Percentiles rank a stretch among this genome's conserved stretches.
phyloP scores from a whole-genome alignment of 257 asterid species.

The Cordia subcordata region DNA sequence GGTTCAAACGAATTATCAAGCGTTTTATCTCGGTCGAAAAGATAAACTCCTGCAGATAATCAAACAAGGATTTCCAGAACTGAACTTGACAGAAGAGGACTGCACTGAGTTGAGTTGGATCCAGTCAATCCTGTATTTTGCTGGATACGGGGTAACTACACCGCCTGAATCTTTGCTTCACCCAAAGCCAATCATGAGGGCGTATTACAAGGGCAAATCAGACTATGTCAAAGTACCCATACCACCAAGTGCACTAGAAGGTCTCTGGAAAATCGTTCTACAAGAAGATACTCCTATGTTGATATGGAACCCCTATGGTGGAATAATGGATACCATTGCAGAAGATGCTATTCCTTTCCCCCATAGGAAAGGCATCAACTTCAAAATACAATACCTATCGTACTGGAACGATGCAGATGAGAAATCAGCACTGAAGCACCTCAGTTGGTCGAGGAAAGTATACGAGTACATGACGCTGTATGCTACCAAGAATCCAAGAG shows the following conservation, averaged over 20 bases:
- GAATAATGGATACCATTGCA: constrained; percentile 35
- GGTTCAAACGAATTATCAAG: constrained; percentile 22
- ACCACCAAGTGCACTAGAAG: constrained; percentile 19
- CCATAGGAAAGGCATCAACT: constrained; percentile 40
- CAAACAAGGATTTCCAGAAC: constrained; percentile 28
- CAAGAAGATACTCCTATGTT: constrained; percentile 23
- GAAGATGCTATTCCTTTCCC: constrained; percentile 42
- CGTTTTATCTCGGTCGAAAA: constrained; percentile 35
- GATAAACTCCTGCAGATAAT: constrained; percentile 14
- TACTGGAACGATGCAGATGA: constrained; percentile 27
- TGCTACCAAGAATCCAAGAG: constrained; percentile 40
- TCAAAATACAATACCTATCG: constrained; percentile 39
- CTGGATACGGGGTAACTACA: constrained; percentile 4
- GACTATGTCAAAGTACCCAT: constrained; percentile 38
- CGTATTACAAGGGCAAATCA: constrained; percentile 44
- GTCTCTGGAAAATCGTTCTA: constrained; percentile 15
- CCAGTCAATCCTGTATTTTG: constrained; percentile 29
- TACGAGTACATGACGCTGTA: constrained; percentile 41
- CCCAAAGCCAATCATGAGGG: constrained; percentile 17
- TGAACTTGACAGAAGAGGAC: constrained; percentile 27
- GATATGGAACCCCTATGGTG: constrained; percentile 55
- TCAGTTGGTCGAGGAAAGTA: constrained; percentile 31
- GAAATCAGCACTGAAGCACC: constrained; percentile 16
- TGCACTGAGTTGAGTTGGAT: constrained; percentile 49
- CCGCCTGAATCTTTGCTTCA: constrained; percentile 24